Conservation (phyloP, 129 eudicot genomes). For the Flaveria trinervia region DNA sequence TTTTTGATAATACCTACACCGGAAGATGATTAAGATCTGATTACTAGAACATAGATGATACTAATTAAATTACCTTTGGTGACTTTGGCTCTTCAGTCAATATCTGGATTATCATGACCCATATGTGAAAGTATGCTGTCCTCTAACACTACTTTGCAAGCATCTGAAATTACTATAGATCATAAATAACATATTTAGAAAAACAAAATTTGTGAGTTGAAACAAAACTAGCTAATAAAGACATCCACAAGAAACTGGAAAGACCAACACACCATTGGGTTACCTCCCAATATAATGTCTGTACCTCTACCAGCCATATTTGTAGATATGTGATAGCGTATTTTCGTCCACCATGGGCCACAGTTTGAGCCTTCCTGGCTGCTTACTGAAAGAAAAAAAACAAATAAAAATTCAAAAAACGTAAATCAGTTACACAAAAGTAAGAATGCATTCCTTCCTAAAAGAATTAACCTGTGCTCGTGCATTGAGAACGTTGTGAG, state of each 20-base stretch:
- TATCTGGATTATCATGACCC: conserved; percentile 53
- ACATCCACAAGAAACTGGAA: not conserved
- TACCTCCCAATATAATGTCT: conserved; percentile 95
- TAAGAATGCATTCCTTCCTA: conserved; percentile 8
- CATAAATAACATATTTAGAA: not conserved
- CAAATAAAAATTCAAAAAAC: not conserved
- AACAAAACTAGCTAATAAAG: too few species aligned
- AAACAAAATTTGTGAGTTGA: not conserved
- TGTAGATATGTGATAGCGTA: conserved; percentile 85
- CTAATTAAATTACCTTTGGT: conserved; percentile 49
- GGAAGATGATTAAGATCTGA: conserved; percentile 7
- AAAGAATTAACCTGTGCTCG: conserved; percentile 71
- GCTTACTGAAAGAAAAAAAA: conserved; percentile 59
- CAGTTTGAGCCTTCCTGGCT: conserved; percentile 95
- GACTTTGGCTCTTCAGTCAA: conserved; percentile 59
- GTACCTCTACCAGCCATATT: conserved; percentile 99
- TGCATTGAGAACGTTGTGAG: conserved; percentile 97
- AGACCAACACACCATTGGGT: conserved; percentile 70
- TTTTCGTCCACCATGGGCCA: conserved; percentile 98
- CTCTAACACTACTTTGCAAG: conserved; percentile 83
- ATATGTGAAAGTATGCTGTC: conserved; percentile 67
- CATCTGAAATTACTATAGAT: conserved; percentile 52
- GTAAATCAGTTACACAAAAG: conserved; percentile 20
- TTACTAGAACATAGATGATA: conserved; percentile 4
- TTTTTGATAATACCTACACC: conserved; percentile 70